phyloP scores from a whole-genome alignment of 2,329 filamentous ascomycete species.

The Tolypocladium nubicola region DNA sequence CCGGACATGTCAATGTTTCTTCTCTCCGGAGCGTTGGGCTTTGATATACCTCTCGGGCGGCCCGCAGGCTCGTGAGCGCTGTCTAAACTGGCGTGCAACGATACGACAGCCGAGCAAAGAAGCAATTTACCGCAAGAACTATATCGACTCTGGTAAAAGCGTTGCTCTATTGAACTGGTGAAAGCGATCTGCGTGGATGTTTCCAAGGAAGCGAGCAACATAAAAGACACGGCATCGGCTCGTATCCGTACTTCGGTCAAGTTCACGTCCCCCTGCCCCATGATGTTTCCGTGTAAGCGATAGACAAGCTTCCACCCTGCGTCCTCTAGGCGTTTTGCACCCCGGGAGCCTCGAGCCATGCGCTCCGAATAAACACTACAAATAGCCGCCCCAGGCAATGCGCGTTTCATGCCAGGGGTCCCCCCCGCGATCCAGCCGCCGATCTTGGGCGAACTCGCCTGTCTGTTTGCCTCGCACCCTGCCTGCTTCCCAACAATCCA shows the following conservation, averaged over 20 bases:
- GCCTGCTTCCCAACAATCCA: not conserved
- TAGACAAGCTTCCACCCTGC: too few species aligned
- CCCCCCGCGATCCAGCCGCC: not conserved
- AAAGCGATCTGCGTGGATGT: not conserved
- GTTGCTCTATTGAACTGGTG: not conserved
- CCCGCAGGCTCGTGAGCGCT: not conserved
- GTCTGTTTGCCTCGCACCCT: too few species aligned
- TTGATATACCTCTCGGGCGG: not conserved
- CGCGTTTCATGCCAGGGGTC: not conserved
- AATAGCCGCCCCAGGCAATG: not conserved
- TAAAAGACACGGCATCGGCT: not conserved
- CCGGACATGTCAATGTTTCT: not conserved
- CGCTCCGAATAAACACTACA: not conserved
- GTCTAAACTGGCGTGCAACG: too few species aligned
- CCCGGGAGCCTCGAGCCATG: not conserved
- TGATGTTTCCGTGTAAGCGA: too few species aligned
- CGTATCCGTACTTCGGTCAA: too few species aligned
- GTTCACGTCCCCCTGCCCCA: too few species aligned
- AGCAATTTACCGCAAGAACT: too few species aligned
- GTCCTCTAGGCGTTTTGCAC: not conserved
- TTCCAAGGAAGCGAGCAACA: not conserved
- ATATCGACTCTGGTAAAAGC: not conserved
- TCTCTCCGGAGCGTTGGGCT: not conserved
- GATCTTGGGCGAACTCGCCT: too few species aligned
- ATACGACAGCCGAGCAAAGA: too few species aligned